These are phyloP conservation scores for Puya raimondii DNA, from an alignment of 176 grass and related monocot species.

Conservation along the genomic window DNA sequence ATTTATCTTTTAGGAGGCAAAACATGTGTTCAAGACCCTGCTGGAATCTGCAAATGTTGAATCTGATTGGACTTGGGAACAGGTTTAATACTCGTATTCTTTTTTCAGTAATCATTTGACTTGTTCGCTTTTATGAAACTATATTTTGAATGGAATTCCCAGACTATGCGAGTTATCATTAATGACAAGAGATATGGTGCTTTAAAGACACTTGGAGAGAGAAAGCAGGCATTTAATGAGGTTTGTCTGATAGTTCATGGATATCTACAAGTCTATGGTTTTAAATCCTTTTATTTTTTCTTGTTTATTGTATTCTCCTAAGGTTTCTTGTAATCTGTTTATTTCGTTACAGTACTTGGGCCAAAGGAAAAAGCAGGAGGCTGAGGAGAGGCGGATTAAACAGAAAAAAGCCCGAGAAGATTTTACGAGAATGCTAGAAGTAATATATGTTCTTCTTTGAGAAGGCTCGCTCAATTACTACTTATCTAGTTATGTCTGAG, in stretches of 20 bases:
- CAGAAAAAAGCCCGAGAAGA: slow-evolving; percentile 94
- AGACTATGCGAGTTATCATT: slow-evolving; percentile 96
- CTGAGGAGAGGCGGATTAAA: slow-evolving; percentile 73
- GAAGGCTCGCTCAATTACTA: neutral
- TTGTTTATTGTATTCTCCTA: neutral
- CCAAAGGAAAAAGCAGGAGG: slow-evolving; percentile 84
- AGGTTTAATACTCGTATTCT: slow-evolving; percentile 34
- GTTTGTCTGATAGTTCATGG: slow-evolving; percentile 21
- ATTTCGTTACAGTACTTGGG: slow-evolving; percentile 66
- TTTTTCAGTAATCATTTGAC: slow-evolving; percentile 3
- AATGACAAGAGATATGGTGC: slow-evolving; percentile 90
- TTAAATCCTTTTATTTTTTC: neutral
- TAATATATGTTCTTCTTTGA: slow-evolving; percentile 26
- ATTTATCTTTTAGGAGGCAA: slow-evolving; percentile 54
- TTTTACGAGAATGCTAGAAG: slow-evolving; percentile 84
- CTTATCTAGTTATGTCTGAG: neutral
- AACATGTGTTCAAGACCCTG: slow-evolving; percentile 79
- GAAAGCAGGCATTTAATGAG: slow-evolving; percentile 99
- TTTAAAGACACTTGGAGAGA: slow-evolving; percentile 93
- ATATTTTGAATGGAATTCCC: slow-evolving; percentile 25
- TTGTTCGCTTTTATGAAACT: slow-evolving; percentile 12
- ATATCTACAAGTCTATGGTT: neutral
- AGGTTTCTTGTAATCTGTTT: slow-evolving; percentile 4
- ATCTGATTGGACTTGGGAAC: slow-evolving; percentile 95
- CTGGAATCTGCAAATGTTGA: slow-evolving; percentile 86